Conservation (phyloP, 441 rosid species). For the Oxalis stricta region DNA sequence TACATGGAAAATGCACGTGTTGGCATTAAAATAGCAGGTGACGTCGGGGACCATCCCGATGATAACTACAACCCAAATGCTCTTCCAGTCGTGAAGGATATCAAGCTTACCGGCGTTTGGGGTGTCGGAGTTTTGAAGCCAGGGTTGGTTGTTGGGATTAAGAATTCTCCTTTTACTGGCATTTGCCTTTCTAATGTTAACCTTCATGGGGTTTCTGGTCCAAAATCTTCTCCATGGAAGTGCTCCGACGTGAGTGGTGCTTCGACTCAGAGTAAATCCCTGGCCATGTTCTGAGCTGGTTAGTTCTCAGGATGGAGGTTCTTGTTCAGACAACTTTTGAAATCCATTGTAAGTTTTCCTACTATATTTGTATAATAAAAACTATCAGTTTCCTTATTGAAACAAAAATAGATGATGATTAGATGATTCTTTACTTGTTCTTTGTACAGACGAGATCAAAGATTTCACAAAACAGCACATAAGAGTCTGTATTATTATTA, state of each 20-base stretch:
- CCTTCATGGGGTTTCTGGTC: constrained; percentile 36
- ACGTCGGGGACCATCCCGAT: constrained; percentile 76
- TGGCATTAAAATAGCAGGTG: constrained; percentile 67
- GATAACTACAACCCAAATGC: constrained; percentile 52
- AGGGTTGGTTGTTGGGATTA: constrained; percentile 56
- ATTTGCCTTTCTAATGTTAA: constrained; percentile 64
- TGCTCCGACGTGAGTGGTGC: constrained; percentile 75
- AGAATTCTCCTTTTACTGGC: constrained; percentile 52
- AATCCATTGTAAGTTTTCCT: constrained; percentile 1
- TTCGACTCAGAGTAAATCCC: constrained; percentile 58
- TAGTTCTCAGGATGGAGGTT: constrained; percentile 17
- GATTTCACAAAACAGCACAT: no score
- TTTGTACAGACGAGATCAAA: no score
- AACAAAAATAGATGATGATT: no score
- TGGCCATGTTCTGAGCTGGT: constrained; percentile 64
- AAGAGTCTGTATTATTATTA: no score
- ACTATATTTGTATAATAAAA: no score
- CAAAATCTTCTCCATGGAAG: constrained; percentile 40
- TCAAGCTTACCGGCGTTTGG: constrained; percentile 45
- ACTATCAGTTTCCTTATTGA: no score
- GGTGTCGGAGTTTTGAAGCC: constrained; percentile 59
- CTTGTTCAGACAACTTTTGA: constrained; percentile 33
- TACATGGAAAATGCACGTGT: constrained; percentile 47
- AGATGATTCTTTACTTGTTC: no score
- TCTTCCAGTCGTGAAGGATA: constrained; percentile 48